Conservation (phyloP, 768 basidiomycete genomes). For the Mrakia hoshinonis region DNA sequence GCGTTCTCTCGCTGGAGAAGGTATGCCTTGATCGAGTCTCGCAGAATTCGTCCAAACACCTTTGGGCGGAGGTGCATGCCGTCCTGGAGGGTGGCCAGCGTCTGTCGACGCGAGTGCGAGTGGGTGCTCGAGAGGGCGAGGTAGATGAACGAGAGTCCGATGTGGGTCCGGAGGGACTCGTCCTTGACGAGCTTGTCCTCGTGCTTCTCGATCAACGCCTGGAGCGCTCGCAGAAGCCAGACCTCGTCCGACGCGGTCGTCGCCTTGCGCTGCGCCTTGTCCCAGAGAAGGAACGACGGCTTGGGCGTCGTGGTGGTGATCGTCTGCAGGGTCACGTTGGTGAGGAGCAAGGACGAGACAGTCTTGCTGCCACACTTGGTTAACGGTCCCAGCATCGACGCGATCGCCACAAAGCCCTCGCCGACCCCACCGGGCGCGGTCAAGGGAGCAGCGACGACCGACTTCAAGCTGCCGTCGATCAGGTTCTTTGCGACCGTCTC, state of each 20-base stretch:
- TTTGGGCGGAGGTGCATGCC: constrained; percentile 46
- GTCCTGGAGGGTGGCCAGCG: constrained; percentile 45
- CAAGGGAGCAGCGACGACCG: constrained; percentile 54
- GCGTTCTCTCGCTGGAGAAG: constrained; percentile 26
- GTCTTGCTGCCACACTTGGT: constrained; percentile 34
- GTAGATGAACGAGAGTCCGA: constrained; percentile 62
- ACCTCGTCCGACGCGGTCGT: constrained; percentile 54
- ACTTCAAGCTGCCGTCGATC: constrained; percentile 59
- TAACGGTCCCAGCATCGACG: constrained; percentile 59
- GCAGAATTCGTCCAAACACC: constrained; percentile 50
- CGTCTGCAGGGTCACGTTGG: constrained; percentile 35
- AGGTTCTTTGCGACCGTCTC: constrained; percentile 53
- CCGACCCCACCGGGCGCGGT: constrained; percentile 57
- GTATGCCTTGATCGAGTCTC: constrained; percentile 51
- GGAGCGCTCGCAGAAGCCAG: constrained; percentile 66
- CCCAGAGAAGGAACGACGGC: constrained; percentile 78
- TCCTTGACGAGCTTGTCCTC: constrained; percentile 49
- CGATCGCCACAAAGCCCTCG: constrained; percentile 72
- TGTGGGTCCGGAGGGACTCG: constrained; percentile 52
- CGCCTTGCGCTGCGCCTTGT: constrained; percentile 40
- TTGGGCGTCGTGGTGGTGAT: constrained; percentile 49
- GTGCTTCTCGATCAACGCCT: constrained; percentile 46
- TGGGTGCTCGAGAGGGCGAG: constrained; percentile 55
- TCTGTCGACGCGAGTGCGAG: constrained; percentile 50
- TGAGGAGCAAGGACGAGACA: constrained; percentile 38